These are phyloP conservation scores for Micractinium sp. DNA, from an alignment of 139 green algal genomes.

Conservation along the genomic window DNA sequence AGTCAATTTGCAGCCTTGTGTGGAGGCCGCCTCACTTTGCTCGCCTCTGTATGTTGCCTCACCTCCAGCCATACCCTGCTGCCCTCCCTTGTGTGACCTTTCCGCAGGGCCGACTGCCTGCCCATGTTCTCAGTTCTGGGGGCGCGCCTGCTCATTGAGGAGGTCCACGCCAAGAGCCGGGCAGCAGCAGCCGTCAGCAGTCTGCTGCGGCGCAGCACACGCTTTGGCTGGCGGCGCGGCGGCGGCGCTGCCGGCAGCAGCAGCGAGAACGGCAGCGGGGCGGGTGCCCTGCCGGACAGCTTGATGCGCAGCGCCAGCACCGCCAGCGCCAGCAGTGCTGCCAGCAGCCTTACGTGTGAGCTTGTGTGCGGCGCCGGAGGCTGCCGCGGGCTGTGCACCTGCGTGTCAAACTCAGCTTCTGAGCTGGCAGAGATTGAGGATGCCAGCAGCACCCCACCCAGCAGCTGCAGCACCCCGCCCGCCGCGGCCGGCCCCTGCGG, in stretches of 20 bases:
- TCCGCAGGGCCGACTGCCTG: conserved; percentile 30
- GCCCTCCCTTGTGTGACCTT: neutral
- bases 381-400: conserved; percentile 2
- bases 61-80: neutral
- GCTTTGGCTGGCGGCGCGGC: neutral
- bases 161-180: conserved; percentile 21
- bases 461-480: neutral
- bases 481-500: neutral
- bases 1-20: neutral
- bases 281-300: neutral
- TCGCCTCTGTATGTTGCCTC: no score
- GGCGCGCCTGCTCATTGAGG: conserved; percentile 21
- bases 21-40: neutral
- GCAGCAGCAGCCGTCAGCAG: neutral
- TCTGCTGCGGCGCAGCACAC: neutral
- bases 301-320: neutral
- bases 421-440: neutral
- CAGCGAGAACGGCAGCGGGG: neutral
- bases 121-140: conserved; percentile 29
- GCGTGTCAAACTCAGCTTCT: neutral
- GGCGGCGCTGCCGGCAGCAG: neutral
- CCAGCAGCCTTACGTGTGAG: neutral
- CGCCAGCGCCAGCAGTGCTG: conserved; percentile 3
- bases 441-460: neutral
- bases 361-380: neutral